Conservation (phyloP, 768 basidiomycete species). For the Lyophyllum shimeji region DNA sequence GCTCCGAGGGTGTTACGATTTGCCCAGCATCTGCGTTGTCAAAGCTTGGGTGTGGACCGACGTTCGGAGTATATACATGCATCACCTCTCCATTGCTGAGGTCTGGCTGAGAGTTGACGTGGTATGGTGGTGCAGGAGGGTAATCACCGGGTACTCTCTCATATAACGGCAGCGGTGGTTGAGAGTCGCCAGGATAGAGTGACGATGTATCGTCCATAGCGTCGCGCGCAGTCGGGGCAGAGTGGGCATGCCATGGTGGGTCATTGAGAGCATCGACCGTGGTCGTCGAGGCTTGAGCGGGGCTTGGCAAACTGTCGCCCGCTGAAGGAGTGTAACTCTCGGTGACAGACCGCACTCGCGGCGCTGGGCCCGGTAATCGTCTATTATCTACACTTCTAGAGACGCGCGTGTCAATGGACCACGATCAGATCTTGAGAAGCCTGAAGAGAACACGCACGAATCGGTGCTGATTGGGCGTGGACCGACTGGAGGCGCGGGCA, state of each 20-base stretch:
- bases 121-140: neutral
- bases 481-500: constrained; percentile 25
- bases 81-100: neutral
- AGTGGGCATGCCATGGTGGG: constrained; percentile 6
- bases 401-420: neutral
- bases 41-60: neutral
- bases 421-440: neutral
- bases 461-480: constrained; percentile 10
- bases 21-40: neutral
- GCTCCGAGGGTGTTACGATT: constrained; percentile 4
- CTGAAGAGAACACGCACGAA: constrained; percentile 11
- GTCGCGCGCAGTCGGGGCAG: neutral
- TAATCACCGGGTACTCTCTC: constrained; percentile 4
- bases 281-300: neutral
- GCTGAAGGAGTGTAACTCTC: neutral
- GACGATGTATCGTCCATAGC: constrained; percentile 16
- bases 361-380: constrained; percentile 5
- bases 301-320: neutral
- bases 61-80: neutral
- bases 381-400: constrained; percentile 7
- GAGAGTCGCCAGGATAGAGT: constrained; percentile 12
- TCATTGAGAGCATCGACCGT: neutral
- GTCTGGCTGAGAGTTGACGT: neutral
- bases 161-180: constrained; percentile 9
- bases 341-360: constrained; percentile 6